Evolutionary conservation across 257 asterid genomes (phyloP).

Genomic region (Nicotiana undulata): DNA sequence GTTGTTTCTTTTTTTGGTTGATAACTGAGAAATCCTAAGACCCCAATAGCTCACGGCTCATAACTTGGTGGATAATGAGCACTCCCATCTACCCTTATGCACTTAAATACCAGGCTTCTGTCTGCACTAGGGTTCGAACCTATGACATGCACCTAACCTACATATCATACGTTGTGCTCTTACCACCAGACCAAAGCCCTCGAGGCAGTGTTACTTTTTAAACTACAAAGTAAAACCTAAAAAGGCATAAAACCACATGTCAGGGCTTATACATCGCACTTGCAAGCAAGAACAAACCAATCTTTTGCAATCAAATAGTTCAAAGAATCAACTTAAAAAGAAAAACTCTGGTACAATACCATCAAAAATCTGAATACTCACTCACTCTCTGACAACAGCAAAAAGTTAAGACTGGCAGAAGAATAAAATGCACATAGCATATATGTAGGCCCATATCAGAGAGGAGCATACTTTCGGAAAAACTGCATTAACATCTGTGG

Average conservation of each 20-base stretch:
- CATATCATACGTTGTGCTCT: no score
- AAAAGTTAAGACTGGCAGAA: not conserved
- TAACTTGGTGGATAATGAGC: no score
- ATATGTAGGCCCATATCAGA: not conserved
- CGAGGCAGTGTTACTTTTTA: no score
- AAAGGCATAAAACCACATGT: not conserved
- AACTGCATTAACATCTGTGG: constrained; percentile 7
- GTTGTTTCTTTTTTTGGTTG: no score
- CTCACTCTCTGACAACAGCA: not conserved
- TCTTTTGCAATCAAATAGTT: not conserved
- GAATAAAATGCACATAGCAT: not conserved
- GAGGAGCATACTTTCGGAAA: constrained; percentile 9
- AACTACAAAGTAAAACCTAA: not conserved
- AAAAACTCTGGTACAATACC: not conserved
- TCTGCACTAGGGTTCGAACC: no score
- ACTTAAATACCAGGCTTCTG: no score
- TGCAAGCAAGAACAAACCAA: not conserved
- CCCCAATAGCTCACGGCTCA: no score
- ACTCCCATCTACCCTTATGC: no score
- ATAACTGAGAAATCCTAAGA: no score
- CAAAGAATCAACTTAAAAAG: not conserved
- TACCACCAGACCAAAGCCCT: no score
- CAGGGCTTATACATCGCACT: not conserved
- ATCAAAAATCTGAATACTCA: not conserved
- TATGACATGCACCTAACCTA: no score